These are phyloP conservation scores for Fusarium chlamydosporum DNA, from an alignment of 2,329 filamentous ascomycete genomes.

Conservation along the genomic window DNA sequence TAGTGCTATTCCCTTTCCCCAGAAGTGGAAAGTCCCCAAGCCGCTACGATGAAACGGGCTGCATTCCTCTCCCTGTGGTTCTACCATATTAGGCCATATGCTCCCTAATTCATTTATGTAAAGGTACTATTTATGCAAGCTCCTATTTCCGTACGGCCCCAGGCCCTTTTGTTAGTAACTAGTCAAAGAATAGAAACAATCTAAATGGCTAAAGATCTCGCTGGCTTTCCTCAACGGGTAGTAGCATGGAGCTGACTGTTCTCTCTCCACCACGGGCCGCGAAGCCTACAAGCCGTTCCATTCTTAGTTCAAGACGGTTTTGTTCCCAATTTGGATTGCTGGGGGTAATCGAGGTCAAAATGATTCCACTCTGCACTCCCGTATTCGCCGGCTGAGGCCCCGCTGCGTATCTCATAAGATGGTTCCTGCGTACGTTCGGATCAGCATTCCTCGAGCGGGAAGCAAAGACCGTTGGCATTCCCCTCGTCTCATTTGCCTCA, in stretches of 20 bases:
- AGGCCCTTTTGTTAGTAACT: neutral
- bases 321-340: conserved; percentile 12
- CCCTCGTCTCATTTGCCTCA: conserved; percentile 3
- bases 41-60: conserved; percentile 19
- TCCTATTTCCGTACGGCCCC: neutral
- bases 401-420: neutral
- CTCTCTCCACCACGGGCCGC: conserved; percentile 38
- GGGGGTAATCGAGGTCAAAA: neutral
- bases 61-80: conserved; percentile 22
- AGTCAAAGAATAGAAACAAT: neutral
- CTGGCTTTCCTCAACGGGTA: conserved; percentile 2
- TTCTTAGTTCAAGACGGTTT: neutral
- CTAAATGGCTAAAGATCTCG: neutral
- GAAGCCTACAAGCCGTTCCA: conserved; percentile 7
- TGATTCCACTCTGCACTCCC: neutral
- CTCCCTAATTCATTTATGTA: conserved; percentile 15
- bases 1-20: conserved; percentile 2
- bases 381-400: neutral
- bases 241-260: neutral
- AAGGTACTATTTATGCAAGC: conserved; percentile 22
- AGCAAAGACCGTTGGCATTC: conserved; percentile 41
- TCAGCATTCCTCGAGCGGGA: conserved; percentile 35
- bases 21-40: neutral
- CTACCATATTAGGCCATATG: neutral
- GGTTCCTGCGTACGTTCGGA: neutral